Evolutionary conservation across 208 protist genomes (phyloP).

Genomic region (Wallacemonas sp.): DNA sequence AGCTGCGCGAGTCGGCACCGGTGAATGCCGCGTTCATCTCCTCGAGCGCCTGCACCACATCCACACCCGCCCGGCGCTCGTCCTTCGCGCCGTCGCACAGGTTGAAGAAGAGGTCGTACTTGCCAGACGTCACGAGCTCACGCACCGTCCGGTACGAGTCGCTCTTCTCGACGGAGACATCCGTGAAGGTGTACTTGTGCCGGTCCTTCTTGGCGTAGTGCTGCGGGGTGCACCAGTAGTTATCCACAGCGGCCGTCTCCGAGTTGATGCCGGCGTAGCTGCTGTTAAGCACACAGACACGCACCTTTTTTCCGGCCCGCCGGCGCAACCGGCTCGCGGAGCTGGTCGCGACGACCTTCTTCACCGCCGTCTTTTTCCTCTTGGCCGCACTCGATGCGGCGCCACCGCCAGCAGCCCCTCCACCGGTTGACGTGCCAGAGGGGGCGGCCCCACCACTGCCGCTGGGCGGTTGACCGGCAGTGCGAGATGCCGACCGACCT

Average conservation of each 20-base stretch:
- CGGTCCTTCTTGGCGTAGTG: constrained; percentile 79
- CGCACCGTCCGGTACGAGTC: constrained; percentile 72
- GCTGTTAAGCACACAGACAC: constrained; percentile 81
- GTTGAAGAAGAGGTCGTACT: constrained; percentile 90
- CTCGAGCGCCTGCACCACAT: constrained; percentile 82
- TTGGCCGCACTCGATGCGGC: background rate
- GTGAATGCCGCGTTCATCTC: constrained; percentile 89
- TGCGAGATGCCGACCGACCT: background rate
- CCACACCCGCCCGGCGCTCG: constrained; percentile 80
- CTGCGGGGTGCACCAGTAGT: constrained; percentile 78
- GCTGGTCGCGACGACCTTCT: background rate
- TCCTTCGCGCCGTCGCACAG: constrained; percentile 86
- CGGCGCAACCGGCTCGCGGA: background rate
- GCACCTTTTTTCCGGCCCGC: constrained; percentile 20
- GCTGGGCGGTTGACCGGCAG: background rate
- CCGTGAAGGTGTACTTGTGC: constrained; percentile 63
- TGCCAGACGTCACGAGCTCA: constrained; percentile 72
- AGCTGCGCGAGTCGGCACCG: constrained; percentile 79
- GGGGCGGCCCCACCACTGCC: background rate
- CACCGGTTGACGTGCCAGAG: background rate
- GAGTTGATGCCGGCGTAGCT: constrained; percentile 83
- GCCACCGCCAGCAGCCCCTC: background rate
- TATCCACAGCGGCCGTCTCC: constrained; percentile 67
- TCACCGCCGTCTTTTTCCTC: background rate
- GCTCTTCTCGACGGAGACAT: constrained; percentile 69